A percentile compares a stretch with the other conserved stretches of the same genome.
phyloP scores from a whole-genome alignment of 108 stramenopile species.

The Cyclotella baltica region DNA sequence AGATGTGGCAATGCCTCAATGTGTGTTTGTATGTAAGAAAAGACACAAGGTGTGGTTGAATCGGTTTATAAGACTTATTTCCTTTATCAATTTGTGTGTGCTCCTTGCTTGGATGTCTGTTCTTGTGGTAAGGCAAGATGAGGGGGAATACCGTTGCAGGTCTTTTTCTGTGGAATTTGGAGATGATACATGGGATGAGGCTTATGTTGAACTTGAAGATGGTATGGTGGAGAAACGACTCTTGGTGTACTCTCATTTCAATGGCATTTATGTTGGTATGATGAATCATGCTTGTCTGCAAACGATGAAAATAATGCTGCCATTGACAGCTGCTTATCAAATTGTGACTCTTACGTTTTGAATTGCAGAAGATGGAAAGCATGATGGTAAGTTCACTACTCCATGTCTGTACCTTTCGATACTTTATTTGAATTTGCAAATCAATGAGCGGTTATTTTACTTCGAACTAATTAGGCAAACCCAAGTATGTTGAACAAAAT shows the following conservation, averaged over 20 bases:
- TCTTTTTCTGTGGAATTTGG: constrained; percentile 29
- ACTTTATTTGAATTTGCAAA: no score
- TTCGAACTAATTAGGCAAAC: no score
- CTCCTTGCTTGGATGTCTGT: constrained; percentile 1
- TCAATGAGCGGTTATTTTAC: no score
- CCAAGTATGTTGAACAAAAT: constrained; percentile 35
- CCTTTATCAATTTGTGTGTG: constrained; percentile 13
- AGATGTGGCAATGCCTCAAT: background rate
- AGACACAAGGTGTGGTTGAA: no score
- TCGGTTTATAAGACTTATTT: constrained; percentile 18
- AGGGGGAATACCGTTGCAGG: constrained; percentile 25
- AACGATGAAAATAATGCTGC: no score
- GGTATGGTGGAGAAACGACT: constrained; percentile 20
- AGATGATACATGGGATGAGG: constrained; percentile 49
- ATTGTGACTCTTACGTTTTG: background rate
- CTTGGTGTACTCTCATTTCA: constrained; percentile 41
- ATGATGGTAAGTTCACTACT: no score
- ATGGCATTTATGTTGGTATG: constrained; percentile 43
- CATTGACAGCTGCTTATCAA: background rate
- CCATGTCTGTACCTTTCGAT: no score
- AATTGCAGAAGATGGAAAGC: background rate
- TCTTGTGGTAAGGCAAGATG: constrained; percentile 5
- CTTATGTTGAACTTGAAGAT: background rate
- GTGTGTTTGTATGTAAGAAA: background rate
- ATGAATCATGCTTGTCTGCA: no score